Evolutionary conservation across 495 filamentous ascomycete species (phyloP), one percentile per base, ranked within the genome.

Genomic region (Cudoniella acicularis): DNA sequence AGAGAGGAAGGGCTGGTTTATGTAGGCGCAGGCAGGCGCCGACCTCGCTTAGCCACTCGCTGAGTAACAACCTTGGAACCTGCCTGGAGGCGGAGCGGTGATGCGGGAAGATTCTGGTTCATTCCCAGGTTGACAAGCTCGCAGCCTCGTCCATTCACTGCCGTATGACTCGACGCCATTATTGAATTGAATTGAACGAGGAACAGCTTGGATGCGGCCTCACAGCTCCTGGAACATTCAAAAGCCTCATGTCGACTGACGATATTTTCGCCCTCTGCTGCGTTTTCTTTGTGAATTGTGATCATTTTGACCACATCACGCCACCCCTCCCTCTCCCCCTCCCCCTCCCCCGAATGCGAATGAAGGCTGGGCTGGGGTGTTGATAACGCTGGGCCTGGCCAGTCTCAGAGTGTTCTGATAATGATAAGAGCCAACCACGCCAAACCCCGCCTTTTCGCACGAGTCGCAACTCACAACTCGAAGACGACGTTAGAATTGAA

Each of bases 1-100:
- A 47, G 65, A 60, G 64, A 57, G 58, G 59, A 57, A 62, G 56
- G 49, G 52, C 56, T 50, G 58, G 49, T 60, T 67, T 70, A 69
- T 67, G 63, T 71, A 60, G 53, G 4, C 52, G 30, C 10, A 20
- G 17, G 40, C 56, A 20, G 21, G 48, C 48, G 48, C 21, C 21
- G 30, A 36, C 30, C 30, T 36, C 30, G 30, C 30, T 36, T 36
- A 36, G 30, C 30, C n/a, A 13, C 30, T 36, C 4, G 30, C 30
- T 36, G 4, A 36, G 30, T 36, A 4, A 36, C 4, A 6, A 36
- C n/a, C n/a, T 43, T 47, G 45, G 9, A 46, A 51, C 8, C 27
- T n/a, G n/a, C n/a, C n/a, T n/a, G n/a, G n/a, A 36, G 30, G 30
- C 30, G 30, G 30, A 6, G 30, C 30, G 30, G 30, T 4, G 13